These are phyloP conservation scores for Heracleum sosnowskyi DNA, from an alignment of 129 eudicot genomes.

Conservation along the genomic window DNA sequence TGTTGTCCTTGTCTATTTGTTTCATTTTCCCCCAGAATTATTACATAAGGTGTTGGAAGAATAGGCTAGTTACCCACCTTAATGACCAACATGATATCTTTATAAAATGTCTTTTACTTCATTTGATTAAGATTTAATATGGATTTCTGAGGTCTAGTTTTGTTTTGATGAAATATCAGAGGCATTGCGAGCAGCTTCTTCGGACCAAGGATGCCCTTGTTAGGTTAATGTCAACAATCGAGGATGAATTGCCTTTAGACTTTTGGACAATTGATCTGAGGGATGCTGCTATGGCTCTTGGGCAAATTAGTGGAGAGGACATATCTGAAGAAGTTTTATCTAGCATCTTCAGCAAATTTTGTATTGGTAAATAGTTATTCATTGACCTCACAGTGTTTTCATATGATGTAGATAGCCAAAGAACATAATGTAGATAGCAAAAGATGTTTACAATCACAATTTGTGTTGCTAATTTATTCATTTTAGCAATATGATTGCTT, in stretches of 20 bases:
- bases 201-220: constrained; percentile 76
- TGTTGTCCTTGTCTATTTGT: neutral
- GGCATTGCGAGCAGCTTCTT: constrained; percentile 94
- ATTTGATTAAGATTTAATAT: neutral
- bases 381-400: neutral
- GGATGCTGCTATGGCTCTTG: constrained; percentile 86
- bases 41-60: neutral
- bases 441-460: neutral
- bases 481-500: neutral
- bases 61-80: neutral
- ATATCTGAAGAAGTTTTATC: constrained; percentile 87
- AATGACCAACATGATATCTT: neutral
- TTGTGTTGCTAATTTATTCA: neutral
- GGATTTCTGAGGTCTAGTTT: neutral
- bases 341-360: constrained; percentile 79
- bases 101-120: neutral
- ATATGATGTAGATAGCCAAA: neutral
- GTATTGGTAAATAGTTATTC: constrained; percentile 67
- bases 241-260: constrained; percentile 71
- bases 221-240: constrained; percentile 62
- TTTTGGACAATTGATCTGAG: constrained; percentile 94
- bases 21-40: no score
- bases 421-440: neutral
- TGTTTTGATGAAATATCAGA: constrained; percentile 33
- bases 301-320: constrained; percentile 91